A percentile compares a stretch with the other conserved stretches of the same genome.
Conservation (phyloP, 805 yeast species). For the Brettanomyces bruxellensis region DNA sequence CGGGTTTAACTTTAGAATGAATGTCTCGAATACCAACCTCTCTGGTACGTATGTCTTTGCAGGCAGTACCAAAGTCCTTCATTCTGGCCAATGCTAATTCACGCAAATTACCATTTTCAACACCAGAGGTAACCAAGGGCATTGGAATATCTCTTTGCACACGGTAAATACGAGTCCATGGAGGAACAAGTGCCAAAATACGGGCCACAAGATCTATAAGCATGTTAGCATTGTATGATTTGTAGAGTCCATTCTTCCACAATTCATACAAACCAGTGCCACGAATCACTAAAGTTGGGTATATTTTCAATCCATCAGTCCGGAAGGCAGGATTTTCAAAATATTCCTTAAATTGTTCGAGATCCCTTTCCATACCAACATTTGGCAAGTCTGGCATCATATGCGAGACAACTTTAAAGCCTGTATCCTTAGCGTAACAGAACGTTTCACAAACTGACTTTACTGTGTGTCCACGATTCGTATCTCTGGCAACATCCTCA, state of each 20-base stretch:
- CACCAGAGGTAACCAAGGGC: conserved; percentile 97
- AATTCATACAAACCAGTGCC: conserved; percentile 96
- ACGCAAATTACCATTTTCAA: conserved; percentile 92
- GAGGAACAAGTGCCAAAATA: conserved; percentile 92
- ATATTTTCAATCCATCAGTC: conserved; percentile 92
- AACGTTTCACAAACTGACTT: conserved; percentile 94
- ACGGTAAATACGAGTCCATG: conserved; percentile 98
- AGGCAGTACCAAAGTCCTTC: conserved; percentile 95
- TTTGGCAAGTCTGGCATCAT: conserved; percentile 99
- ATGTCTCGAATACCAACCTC: conserved; percentile 99
- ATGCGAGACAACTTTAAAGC: conserved; percentile 94
- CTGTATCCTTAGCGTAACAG: conserved; percentile 94
- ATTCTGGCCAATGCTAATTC: conserved; percentile 94
- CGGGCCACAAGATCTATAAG: conserved; percentile 92
- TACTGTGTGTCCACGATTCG: conserved; percentile 97
- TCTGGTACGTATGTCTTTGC: conserved; percentile 94
- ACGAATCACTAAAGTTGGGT: conserved; percentile 93
- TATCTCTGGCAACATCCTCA: conserved; percentile 97
- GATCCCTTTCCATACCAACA: conserved; percentile 96
- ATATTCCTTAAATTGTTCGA: conserved; percentile 92
- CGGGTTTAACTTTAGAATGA: conserved; percentile 93
- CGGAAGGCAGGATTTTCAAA: conserved; percentile 95
- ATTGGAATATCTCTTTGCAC: conserved; percentile 98
- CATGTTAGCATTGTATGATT: conserved; percentile 91
- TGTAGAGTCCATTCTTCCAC: conserved; percentile 94